A percentile compares a stretch with the other conserved stretches of the same genome.
phyloP scores from a whole-genome alignment of 306 rosid species.

The Amphicarpaea edgeworthii region DNA sequence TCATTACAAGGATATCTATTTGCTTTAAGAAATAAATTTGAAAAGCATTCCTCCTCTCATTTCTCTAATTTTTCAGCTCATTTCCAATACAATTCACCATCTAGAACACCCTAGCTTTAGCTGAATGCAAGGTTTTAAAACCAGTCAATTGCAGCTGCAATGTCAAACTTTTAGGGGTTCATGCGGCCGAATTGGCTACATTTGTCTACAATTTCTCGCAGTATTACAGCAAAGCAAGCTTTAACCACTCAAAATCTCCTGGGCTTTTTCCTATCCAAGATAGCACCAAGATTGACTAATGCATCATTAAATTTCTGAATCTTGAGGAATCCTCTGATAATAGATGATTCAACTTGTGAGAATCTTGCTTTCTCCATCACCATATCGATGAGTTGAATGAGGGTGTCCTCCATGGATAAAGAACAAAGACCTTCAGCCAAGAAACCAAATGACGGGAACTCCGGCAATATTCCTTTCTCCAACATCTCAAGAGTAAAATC shows the following conservation, averaged over 20 bases:
- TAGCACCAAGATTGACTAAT: constrained; percentile 72
- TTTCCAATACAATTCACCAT: constrained; percentile 34
- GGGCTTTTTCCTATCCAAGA: constrained; percentile 65
- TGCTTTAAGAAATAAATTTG: constrained; percentile 2
- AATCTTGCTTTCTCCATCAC: constrained; percentile 74
- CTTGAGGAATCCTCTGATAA: constrained; percentile 80
- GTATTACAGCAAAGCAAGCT: constrained; percentile 19
- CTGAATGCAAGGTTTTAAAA: constrained; percentile 2
- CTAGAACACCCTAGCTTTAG: constrained; percentile 13
- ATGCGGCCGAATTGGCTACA: background rate
- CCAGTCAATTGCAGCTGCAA: background rate
- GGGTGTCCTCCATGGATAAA: constrained; percentile 82
- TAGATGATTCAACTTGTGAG: constrained; percentile 65
- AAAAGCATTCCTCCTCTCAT: constrained; percentile 2
- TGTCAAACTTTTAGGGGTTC: background rate
- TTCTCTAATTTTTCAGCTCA: constrained; percentile 6
- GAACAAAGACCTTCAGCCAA: constrained; percentile 92
- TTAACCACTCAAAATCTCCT: constrained; percentile 53
- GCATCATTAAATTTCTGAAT: constrained; percentile 83
- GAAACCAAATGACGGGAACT: constrained; percentile 66
- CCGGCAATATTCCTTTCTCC: constrained; percentile 76
- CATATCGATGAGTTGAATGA: constrained; percentile 70
- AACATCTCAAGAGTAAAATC: constrained; percentile 83
- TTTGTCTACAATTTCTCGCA: background rate
- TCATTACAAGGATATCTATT: constrained; percentile 19